Evolutionary conservation across 768 basidiomycete species (phyloP), one percentile per base, ranked within the genome.

Genomic region (Lactarius pseudohatsudake): DNA sequence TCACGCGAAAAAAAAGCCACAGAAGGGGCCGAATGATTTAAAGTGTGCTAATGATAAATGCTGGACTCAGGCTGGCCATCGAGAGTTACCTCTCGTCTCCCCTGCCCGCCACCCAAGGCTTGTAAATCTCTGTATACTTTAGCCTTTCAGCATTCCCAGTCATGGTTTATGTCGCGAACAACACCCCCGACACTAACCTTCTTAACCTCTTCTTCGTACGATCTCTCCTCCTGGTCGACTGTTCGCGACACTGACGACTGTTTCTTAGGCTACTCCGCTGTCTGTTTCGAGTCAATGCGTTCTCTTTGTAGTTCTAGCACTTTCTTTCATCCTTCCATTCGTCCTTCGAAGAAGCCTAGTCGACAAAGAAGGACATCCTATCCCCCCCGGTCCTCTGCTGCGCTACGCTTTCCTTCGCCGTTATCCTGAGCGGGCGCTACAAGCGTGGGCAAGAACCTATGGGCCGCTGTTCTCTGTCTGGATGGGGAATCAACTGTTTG

Each of bases 401-500:
- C 69, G 70, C 10, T 80, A 79, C 59, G 76, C 78, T 7, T 81
- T 77, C 72, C 74, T 82, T 26, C 77, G 77, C 5, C 64, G 75
- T 16, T 81, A 79, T 45, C 81, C 82, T 4, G 82, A 83, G 71
- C 75, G 79, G 32, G 76, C 76, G 1, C 74, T 83, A 18, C 76
- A 79, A 61, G 64, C 71, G 41, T 83, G 82, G 82, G 76, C 79
- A 1, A 77, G 78, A 63, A 76, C 77, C 62, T 82, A 76, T 62
- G 82, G 82, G 0, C 72, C 80, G 0, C 62, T 83, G 13, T 82
- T 78, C 67, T 82, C 82, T 8, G 65, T 83, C 60, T 80, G 77
- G 76, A 75, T 84, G 26, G 82, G 82, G 20, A 78, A 80, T 65
- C 82, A 82, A 66, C 78, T 81, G 22, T 80, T 82, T 69, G 76